Base-by-base conservation (phyloP, 192 early-diverging fungal genomes). In the Coemansia sp. region DNA sequence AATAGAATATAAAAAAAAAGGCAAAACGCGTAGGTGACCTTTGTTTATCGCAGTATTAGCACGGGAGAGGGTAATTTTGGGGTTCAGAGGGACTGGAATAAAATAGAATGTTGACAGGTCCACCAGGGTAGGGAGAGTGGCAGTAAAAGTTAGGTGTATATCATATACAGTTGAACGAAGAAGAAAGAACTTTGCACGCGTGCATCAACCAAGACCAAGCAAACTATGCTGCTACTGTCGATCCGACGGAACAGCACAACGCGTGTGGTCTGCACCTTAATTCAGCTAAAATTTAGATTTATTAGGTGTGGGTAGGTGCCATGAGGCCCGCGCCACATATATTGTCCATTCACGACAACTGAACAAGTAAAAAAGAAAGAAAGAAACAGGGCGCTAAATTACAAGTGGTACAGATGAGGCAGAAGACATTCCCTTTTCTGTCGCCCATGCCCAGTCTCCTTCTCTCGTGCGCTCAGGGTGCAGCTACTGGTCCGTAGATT, bases 401-500 rank as follows among this genome's bases (percentile, higher is more conserved):
- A 53, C 51, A 53, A 29, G 51, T 48, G 46, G 46, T 48, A n/a
- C 46, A 21, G 19, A 48, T 4, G 46, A 48, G 19, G 46, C 46
- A 23, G 19, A 48, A 21, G 7, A 21, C 46, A 48, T n/a, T 2
- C 7, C 46, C 46, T 9, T 21, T 21, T 21, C 42, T 23, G 50
- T 60, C 50, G 68, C 50, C 19, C 36, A 17, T 4, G 23, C 27
- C 38, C 21, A 42, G 50, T 48, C 59, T 46, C 44, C 4, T n/a
- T 64, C 21, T 27, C 36, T 19, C 51, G 25, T 11, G 8, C 4
- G 9, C 21, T 58, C 27, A 32, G 15, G 27, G 17, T 32, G 6
- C 53, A 0, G 8, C 32, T 70, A 64, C 29, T 51, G 60, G 44
- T 63, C 70, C 17, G 29, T 27, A 34, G 34, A 34, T 55, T 69